Evolutionary conservation across 2,329 filamentous ascomycete genomes (phyloP), one percentile per base, ranked within the genome.

Genomic region (Biscogniauxia marginata): DNA sequence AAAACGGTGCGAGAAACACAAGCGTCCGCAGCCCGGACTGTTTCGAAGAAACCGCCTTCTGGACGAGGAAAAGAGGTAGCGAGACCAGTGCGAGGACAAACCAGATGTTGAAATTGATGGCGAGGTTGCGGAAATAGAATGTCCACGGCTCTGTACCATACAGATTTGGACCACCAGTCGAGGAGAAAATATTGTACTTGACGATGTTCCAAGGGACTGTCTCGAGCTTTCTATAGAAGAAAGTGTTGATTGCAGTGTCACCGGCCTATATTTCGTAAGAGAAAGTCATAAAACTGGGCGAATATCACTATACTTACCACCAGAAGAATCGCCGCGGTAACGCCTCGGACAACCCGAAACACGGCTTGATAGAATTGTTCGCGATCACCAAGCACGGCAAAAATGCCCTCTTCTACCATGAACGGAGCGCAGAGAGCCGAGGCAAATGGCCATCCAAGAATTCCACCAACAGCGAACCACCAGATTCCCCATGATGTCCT

Each of bases 81-180:
- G 89, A 84, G 4, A 84, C 70, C 48, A 96, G 73, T 0, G 93
- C 93, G 11, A 98, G 80, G 9, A 91, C 69, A 65, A 97, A 93
- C 91, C 93, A 98, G 48, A 96, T 74, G 70, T 98, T 96, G 79
- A 98, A 99, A 76, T 99, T 99, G 56, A 99, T 80, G 16, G 88
- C 77, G 46, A 99, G 77, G 67, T 99, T 99, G 65, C 90, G 89
- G 65, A 96, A 80, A 74, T 99, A 99, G 71, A 97, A 99, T 52
- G 93, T 88, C 95, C 93, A 98, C 1, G 93, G 91, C 74, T 99
- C 95, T 0, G 91, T 96, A 46, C 95, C 95, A 67, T 97, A 99
- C 34, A 99, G 89, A 54, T 96, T 84, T 0, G 95, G 95, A 0
- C 93, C 95, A 25, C 87, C 90, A 0, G 84, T 83, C 6, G 85